phyloP scores from a whole-genome alignment of 345 rosid genomes.

The Orychophragmus violaceus region DNA sequence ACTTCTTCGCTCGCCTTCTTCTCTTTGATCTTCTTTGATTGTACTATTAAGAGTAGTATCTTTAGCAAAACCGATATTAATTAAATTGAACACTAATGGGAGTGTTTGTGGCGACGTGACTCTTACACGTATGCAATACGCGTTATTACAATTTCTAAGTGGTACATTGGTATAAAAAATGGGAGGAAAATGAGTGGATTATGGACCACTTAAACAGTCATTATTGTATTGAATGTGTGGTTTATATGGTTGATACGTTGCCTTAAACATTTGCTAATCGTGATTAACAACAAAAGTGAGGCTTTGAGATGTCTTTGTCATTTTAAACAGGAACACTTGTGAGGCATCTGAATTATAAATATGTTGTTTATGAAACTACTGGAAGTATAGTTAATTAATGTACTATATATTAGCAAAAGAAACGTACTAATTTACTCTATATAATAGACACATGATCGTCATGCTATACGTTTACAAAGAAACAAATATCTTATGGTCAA shows the following conservation, averaged over 20 bases:
- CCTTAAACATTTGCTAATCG: conserved; percentile 18
- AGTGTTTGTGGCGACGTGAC: conserved; percentile 22
- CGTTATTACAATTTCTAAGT: background rate
- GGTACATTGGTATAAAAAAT: background rate
- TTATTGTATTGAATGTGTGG: conserved; percentile 24
- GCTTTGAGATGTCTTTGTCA: conserved; percentile 22
- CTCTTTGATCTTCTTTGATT: background rate
- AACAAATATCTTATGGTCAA: background rate
- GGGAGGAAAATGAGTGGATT: background rate
- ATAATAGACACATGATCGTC: conserved; percentile 10
- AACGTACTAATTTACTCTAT: background rate
- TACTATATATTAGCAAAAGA: background rate
- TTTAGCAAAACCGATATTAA: conserved; percentile 4
- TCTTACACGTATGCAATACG: background rate
- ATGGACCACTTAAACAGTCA: conserved; percentile 28
- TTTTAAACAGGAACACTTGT: conserved; percentile 22
- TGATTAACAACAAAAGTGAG: conserved; percentile 18
- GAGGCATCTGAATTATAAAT: conserved; percentile 19
- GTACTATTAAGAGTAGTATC: conserved; percentile 8
- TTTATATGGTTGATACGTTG: conserved; percentile 29
- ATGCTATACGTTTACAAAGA: conserved; percentile 18
- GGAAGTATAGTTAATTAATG: background rate
- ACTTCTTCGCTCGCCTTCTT: conserved; percentile 21
- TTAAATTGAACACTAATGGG: background rate
- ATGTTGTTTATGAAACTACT: background rate